Conservation (phyloP, 768 basidiomycete genomes). For the Trametes elegans region DNA sequence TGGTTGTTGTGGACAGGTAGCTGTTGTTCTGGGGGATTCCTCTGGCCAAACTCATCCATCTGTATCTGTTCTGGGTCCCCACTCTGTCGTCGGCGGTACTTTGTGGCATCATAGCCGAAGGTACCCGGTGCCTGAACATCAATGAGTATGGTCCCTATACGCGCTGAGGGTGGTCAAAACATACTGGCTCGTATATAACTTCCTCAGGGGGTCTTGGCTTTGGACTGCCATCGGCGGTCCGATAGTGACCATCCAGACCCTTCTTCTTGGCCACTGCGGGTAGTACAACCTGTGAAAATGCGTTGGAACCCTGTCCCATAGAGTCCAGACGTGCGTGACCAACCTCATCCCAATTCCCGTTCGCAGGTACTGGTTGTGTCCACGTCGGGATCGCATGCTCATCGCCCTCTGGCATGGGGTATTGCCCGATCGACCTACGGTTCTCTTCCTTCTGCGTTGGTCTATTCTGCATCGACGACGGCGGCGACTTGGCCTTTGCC, state of each 20-base stretch:
- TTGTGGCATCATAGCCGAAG: constrained; percentile 74
- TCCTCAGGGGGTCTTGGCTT: constrained; percentile 39
- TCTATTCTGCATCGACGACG: constrained; percentile 30
- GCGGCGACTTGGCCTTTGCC: constrained; percentile 35
- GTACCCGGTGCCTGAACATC: constrained; percentile 65
- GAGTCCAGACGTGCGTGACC: constrained; percentile 23
- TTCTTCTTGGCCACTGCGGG: constrained; percentile 84
- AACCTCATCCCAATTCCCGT: constrained; percentile 86
- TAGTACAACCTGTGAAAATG: constrained; percentile 60
- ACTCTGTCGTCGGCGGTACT: constrained; percentile 49
- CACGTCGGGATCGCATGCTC: constrained; percentile 78
- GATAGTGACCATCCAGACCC: constrained; percentile 69
- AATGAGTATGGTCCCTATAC: background rate
- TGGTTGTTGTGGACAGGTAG: constrained; percentile 22
- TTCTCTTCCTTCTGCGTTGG: constrained; percentile 44
- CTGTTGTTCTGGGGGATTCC: constrained; percentile 7
- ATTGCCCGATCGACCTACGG: constrained; percentile 61
- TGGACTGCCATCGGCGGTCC: constrained; percentile 67
- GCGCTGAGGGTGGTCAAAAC: background rate
- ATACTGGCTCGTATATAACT: constrained; percentile 47
- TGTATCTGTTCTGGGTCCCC: constrained; percentile 39
- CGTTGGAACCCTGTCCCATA: constrained; percentile 8
- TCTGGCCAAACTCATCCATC: constrained; percentile 66
- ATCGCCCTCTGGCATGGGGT: constrained; percentile 60
- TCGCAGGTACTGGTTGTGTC: constrained; percentile 67